Conservation (phyloP, 768 basidiomycete genomes). For the Russula dissimulans region DNA sequence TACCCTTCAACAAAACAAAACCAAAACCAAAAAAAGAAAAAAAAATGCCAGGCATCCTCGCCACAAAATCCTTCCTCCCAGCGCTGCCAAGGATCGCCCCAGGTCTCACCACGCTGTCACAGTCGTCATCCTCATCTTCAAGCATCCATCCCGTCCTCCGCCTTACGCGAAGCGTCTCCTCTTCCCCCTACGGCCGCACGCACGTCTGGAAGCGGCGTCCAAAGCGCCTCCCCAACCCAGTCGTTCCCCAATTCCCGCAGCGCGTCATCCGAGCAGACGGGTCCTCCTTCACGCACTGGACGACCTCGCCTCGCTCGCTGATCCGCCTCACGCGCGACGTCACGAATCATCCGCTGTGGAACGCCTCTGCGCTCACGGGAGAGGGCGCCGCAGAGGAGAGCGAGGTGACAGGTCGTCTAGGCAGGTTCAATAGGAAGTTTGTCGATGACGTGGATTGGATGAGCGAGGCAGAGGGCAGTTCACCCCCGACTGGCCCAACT, state of each 20-base stretch:
- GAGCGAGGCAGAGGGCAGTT: conserved; percentile 13
- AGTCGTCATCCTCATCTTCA: not conserved
- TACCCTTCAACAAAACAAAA: not conserved
- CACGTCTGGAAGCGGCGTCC: conserved; percentile 71
- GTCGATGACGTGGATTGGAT: conserved; percentile 37
- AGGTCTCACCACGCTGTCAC: not conserved
- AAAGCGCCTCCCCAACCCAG: conserved; percentile 65
- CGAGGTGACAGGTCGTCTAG: conserved; percentile 66
- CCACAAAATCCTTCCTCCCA: not conserved
- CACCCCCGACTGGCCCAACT: not conserved
- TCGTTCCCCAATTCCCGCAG: conserved; percentile 82
- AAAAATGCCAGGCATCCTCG: not conserved
- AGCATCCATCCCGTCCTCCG: not conserved
- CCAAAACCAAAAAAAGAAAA: not conserved
- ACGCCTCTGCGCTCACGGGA: conserved; percentile 44
- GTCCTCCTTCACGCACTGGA: conserved; percentile 79
- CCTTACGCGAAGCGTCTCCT: conserved; percentile 41
- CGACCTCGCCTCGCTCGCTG: conserved; percentile 73
- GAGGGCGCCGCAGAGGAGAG: conserved; percentile 52
- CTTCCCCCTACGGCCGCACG: conserved; percentile 74
- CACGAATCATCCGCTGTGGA: conserved; percentile 85
- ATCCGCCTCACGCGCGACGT: conserved; percentile 79
- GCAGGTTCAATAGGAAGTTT: conserved; percentile 71
- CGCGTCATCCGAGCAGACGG: conserved; percentile 82
- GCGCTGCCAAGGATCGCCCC: not conserved